phyloP scores from a whole-genome alignment of 768 basidiomycete species.

The Leccinum boreale region DNA sequence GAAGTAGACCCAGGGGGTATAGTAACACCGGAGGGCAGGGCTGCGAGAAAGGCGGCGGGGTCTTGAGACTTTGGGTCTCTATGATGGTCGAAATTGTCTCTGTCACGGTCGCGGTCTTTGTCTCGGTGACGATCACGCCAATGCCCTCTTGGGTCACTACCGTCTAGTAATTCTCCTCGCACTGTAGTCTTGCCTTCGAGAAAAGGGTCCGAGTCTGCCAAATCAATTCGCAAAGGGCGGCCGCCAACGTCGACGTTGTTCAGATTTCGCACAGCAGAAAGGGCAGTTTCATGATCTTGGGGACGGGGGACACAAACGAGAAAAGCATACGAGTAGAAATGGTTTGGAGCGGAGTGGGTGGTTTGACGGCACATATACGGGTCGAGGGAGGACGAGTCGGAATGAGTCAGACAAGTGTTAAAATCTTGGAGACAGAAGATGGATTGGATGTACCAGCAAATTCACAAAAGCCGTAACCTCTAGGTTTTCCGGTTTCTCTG shows the following conservation, averaged over 20 bases:
- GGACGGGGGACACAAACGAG: conserved; percentile 6
- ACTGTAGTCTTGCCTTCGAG: conserved; percentile 89
- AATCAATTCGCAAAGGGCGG: conserved; percentile 88
- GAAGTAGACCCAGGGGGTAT: conserved; percentile 67
- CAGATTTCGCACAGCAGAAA: conserved; percentile 93
- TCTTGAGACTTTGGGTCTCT: conserved; percentile 39
- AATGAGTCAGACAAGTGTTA: conserved; percentile 38
- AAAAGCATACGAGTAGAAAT: conserved; percentile 11
- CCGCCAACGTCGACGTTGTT: conserved; percentile 92
- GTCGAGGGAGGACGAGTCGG: conserved; percentile 12
- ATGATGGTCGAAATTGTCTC: conserved; percentile 29
- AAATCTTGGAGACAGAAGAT: conserved; percentile 22
- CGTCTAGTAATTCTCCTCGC: conserved; percentile 75
- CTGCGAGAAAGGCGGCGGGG: conserved; percentile 54
- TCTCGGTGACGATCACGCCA: conserved; percentile 47
- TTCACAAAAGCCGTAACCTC: conserved; percentile 93
- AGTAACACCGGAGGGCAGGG: conserved; percentile 73
- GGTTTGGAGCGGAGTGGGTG: background rate
- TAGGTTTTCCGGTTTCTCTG: conserved; percentile 90
- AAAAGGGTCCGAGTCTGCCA: conserved; percentile 91
- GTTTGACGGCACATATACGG: conserved; percentile 7
- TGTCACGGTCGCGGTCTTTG: conserved; percentile 54
- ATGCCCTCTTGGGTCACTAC: conserved; percentile 40
- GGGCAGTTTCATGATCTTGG: conserved; percentile 91
- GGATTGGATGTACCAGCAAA: conserved; percentile 70